Percentiles rank a stretch among this genome's conserved stretches.
These are phyloP conservation scores for Penicillium pancosmium DNA, from an alignment of 495 filamentous ascomycete species.

Conservation along the genomic window DNA sequence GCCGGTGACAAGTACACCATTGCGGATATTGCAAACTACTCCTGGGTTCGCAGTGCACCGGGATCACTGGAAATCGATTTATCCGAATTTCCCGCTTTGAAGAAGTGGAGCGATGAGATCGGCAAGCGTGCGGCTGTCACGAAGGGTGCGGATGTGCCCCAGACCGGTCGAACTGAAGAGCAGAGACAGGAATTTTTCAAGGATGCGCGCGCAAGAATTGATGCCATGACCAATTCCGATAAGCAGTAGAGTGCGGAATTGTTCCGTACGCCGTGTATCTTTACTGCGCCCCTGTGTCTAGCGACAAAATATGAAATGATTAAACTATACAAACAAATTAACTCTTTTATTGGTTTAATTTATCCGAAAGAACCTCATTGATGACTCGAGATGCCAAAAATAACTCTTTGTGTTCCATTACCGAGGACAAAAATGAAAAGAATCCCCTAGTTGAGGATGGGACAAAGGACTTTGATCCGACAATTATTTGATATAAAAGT, in stretches of 20 bases:
- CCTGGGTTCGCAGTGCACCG: slow-evolving; percentile 35
- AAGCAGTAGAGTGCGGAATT: slow-evolving; percentile 22
- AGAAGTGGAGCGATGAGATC: slow-evolving; percentile 37
- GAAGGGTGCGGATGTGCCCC: slow-evolving; percentile 32
- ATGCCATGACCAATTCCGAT: slow-evolving; percentile 32
- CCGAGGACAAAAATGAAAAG: neutral
- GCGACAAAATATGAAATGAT: too few relatives aligned
- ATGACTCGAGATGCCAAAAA: neutral
- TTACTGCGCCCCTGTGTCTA: neutral
- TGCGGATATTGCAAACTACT: slow-evolving; percentile 44
- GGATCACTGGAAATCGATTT: slow-evolving; percentile 33
- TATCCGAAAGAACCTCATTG: neutral
- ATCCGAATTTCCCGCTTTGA: slow-evolving; percentile 39
- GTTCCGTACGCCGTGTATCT: neutral
- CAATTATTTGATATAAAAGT: neutral
- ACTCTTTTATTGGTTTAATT: neutral
- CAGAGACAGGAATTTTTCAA: slow-evolving; percentile 27
- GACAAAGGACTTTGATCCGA: neutral
- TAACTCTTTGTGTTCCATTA: neutral
- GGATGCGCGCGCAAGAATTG: slow-evolving; percentile 33
- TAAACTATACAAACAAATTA: neutral
- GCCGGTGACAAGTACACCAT: slow-evolving; percentile 46
- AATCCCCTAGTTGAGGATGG: neutral
- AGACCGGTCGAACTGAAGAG: slow-evolving; percentile 24
- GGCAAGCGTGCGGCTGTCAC: slow-evolving; percentile 32